Evolutionary conservation across 2,329 filamentous ascomycete genomes (phyloP).

Genomic region (Penicillium sp.): DNA sequence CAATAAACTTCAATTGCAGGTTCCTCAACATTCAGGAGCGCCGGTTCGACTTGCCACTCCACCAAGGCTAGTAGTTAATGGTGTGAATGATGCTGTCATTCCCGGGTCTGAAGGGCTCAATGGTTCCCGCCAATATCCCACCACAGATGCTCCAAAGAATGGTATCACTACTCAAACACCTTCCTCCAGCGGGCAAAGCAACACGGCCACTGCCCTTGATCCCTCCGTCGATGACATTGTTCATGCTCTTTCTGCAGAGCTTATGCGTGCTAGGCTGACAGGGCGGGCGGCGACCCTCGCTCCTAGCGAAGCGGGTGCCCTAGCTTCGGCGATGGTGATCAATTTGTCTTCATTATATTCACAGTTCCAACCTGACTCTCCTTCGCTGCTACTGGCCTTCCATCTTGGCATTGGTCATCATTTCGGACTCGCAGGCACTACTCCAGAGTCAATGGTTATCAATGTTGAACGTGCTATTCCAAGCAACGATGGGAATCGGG

Average conservation of each 20-base stretch:
- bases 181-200: slow-evolving; percentile 4
- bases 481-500: slow-evolving; percentile 3
- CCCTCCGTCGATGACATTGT: slow-evolving; percentile 35
- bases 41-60: slow-evolving; percentile 46
- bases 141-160: neutral
- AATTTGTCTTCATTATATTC: slow-evolving; percentile 32
- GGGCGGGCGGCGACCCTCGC: slow-evolving; percentile 30
- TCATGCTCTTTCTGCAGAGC: slow-evolving; percentile 32
- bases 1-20: slow-evolving; percentile 44
- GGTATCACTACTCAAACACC: neutral
- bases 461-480: slow-evolving; percentile 18
- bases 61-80: slow-evolving; percentile 42
- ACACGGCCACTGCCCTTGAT: slow-evolving; percentile 3
- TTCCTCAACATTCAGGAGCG: slow-evolving; percentile 40
- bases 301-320: slow-evolving; percentile 30
- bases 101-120: neutral
- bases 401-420: slow-evolving; percentile 39
- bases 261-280: slow-evolving; percentile 30
- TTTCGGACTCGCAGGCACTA: slow-evolving; percentile 31
- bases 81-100: slow-evolving; percentile 25
- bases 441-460: slow-evolving; percentile 27
- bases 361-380: slow-evolving; percentile 22
- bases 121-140: neutral
- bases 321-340: slow-evolving; percentile 34
- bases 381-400: slow-evolving; percentile 32